Conservation (phyloP, 495 filamentous ascomycete genomes). For the Hypoxylon lenormandii region DNA sequence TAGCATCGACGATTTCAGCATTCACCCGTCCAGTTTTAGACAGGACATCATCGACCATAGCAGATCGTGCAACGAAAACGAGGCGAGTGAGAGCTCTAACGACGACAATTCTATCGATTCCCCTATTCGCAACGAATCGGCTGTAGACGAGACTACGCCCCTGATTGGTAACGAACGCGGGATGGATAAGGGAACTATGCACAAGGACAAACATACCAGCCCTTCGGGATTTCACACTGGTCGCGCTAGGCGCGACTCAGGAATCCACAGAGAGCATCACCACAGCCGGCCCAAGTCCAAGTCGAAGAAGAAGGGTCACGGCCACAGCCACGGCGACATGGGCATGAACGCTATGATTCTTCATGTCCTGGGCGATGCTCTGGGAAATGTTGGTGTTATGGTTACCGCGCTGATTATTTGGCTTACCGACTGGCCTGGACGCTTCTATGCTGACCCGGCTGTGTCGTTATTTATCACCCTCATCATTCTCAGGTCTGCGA, state of each 20-base stretch:
- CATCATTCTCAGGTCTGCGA: conserved; percentile 90
- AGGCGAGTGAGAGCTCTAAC: conserved; percentile 63
- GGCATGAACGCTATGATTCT: conserved; percentile 98
- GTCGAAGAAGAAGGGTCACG: conserved; percentile 66
- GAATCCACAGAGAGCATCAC: conserved; percentile 74
- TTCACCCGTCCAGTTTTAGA: conserved; percentile 89
- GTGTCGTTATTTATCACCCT: conserved; percentile 96
- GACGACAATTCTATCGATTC: conserved; percentile 66
- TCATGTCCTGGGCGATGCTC: conserved; percentile 93
- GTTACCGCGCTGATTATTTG: conserved; percentile 91
- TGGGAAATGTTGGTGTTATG: conserved; percentile 97
- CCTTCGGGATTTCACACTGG: conserved; percentile 36
- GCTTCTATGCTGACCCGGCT: conserved; percentile 85
- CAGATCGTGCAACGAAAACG: conserved; percentile 59
- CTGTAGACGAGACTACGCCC: conserved; percentile 61
- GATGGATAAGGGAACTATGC: conserved; percentile 35
- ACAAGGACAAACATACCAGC: conserved; percentile 28
- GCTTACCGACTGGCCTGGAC: conserved; percentile 73
- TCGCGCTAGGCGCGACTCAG: conserved; percentile 55
- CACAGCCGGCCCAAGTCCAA: conserved; percentile 80
- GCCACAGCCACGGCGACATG: conserved; percentile 85
- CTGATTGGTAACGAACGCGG: conserved; percentile 50
- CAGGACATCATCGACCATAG: conserved; percentile 89
- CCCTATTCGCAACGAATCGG: conserved; percentile 63
- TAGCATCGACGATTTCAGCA: conserved; percentile 78